Evolutionary conservation across 164 flowering plant species (phyloP).

Genomic region (Malania oleifera): DNA sequence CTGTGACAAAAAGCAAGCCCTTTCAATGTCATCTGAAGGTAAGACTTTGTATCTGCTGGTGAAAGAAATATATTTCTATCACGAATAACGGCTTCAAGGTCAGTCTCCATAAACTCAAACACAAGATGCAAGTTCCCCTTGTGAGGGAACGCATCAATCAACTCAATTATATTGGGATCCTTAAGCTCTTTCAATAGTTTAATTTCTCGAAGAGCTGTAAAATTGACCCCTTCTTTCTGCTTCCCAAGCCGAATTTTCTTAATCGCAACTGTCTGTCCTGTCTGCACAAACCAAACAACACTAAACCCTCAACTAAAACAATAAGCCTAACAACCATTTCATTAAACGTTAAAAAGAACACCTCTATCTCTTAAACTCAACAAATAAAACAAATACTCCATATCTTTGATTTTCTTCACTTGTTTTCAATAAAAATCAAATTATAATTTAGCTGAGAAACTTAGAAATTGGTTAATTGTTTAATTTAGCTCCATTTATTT

Average conservation of each 20-base stretch:
- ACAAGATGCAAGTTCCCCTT: conserved; percentile 94
- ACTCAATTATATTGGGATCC: conserved; percentile 81
- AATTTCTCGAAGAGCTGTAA: conserved; percentile 92
- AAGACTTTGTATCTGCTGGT: conserved; percentile 87
- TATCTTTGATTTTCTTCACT: too few relatives aligned
- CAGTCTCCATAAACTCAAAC: conserved; percentile 97
- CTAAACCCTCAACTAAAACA: not conserved
- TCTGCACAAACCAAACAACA: conserved; percentile 42
- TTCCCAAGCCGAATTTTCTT: conserved; percentile 94
- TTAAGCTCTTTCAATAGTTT: conserved; percentile 91
- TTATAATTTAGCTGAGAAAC: too few relatives aligned
- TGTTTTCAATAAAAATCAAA: too few relatives aligned
- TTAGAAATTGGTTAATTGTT: too few relatives aligned
- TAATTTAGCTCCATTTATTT: too few relatives aligned
- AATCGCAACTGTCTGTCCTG: conserved; percentile 79
- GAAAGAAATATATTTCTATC: conserved; percentile 88
- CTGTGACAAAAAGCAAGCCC: conserved; percentile 90
- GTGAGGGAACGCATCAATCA: conserved; percentile 94
- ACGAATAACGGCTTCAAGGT: conserved; percentile 92
- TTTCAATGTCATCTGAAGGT: conserved; percentile 88
- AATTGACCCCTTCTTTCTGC: conserved; percentile 92
- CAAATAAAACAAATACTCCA: not conserved
- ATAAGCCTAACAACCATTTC: not conserved
- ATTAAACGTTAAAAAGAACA: too few relatives aligned
- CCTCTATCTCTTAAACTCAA: too few relatives aligned